phyloP scores from a whole-genome alignment of 257 asterid species.

The Phtheirospermum japonicum region DNA sequence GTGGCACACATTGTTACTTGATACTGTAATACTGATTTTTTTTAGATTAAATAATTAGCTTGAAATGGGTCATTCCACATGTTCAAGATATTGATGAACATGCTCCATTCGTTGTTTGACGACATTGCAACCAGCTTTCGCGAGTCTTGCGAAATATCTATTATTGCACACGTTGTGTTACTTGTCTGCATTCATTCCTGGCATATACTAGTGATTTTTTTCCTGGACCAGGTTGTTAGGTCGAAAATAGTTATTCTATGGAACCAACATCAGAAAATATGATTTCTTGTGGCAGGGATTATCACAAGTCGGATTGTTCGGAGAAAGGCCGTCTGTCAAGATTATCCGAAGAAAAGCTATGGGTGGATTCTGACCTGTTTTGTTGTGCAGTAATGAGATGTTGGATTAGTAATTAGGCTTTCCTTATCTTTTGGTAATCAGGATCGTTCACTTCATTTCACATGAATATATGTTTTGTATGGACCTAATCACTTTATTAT shows the following conservation, averaged over 20 bases:
- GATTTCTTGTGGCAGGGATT: background rate
- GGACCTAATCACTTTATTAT: background rate
- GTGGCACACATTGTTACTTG: too few species aligned
- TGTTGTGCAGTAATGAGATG: constrained; percentile 1
- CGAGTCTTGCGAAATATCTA: too few species aligned
- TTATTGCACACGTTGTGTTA: too few species aligned
- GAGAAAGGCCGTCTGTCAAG: background rate
- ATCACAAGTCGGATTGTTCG: background rate
- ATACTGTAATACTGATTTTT: too few species aligned
- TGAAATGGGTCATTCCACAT: too few species aligned
- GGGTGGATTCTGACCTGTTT: background rate
- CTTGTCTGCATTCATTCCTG: background rate
- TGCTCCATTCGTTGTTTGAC: too few species aligned
- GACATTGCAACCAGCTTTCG: too few species aligned
- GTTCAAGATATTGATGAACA: too few species aligned
- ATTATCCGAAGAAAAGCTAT: background rate
- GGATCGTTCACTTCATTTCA: background rate
- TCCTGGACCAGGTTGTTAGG: background rate
- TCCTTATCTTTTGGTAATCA: background rate
- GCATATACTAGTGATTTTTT: background rate
- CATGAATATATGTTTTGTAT: background rate
- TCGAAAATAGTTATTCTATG: background rate
- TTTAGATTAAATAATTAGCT: too few species aligned
- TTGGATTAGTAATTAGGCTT: background rate
- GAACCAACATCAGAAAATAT: background rate